Conservation (phyloP, 2,329 filamentous ascomycete species). For the Ophiostoma sp. region DNA sequence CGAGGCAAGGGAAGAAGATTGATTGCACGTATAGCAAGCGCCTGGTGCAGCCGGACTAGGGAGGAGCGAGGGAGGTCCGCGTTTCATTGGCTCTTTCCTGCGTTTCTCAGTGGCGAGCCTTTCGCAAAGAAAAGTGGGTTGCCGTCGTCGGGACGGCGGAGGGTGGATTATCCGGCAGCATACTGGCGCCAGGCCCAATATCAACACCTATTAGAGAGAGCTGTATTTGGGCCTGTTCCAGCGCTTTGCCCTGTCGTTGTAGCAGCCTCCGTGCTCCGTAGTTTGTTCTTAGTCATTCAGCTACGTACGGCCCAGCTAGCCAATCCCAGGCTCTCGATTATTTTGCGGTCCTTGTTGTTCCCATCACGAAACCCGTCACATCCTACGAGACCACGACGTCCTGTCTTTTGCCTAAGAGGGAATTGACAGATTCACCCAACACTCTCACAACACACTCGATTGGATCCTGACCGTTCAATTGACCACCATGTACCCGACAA, state of each 20-base stretch:
- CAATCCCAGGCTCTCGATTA: slow-evolving; percentile 28
- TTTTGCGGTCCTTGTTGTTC: slow-evolving; percentile 21
- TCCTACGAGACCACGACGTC: slow-evolving; percentile 14
- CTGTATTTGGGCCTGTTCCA: not conserved
- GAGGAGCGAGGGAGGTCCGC: not conserved
- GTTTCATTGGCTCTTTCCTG: slow-evolving; percentile 20
- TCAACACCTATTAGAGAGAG: not conserved
- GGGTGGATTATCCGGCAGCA: not conserved
- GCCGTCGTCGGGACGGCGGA: not conserved
- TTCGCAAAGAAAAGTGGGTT: not conserved
- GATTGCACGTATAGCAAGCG: not conserved
- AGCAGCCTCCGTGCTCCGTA: not conserved
- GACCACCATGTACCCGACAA: slow-evolving; percentile 36
- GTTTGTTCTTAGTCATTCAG: not conserved
- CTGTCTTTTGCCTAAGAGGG: slow-evolving; percentile 7
- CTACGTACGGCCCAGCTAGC: slow-evolving; percentile 8
- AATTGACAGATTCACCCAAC: slow-evolving; percentile 2
- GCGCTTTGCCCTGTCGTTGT: not conserved
- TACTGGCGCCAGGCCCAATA: not conserved
- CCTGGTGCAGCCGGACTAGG: not conserved
- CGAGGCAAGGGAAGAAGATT: slow-evolving; percentile 13
- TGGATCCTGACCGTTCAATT: slow-evolving; percentile 5
- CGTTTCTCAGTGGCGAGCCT: slow-evolving; percentile 13
- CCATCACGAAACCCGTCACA: slow-evolving; percentile 13
- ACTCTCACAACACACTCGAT: slow-evolving; percentile 15